Conservation (phyloP, 805 yeast species). For the Priceomyces haplophilus region DNA sequence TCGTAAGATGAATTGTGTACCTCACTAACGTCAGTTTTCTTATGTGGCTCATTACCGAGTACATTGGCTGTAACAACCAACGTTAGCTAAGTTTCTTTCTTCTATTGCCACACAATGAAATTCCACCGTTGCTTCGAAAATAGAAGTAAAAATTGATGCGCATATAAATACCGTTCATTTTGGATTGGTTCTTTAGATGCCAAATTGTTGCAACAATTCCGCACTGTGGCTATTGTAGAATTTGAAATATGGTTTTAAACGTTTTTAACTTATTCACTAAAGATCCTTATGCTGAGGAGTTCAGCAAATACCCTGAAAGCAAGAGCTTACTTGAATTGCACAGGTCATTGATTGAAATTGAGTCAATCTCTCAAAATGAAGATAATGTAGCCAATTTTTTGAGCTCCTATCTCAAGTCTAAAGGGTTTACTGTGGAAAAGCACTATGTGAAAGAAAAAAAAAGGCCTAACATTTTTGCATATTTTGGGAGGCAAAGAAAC, state of each 20-base stretch:
- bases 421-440: conserved; percentile 53
- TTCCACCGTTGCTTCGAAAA: no score
- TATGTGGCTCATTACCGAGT: no score
- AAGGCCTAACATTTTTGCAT: conserved; percentile 57
- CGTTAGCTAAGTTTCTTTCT: no score
- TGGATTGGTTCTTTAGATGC: no score
- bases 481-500: conserved; percentile 42
- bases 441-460: conserved; percentile 29
- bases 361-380: conserved; percentile 26
- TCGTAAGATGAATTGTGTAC: no score
- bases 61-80: no score
- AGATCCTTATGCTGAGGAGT: neutral
- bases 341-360: conserved; percentile 21
- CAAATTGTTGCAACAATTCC: no score
- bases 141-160: no score
- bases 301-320: neutral
- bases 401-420: conserved; percentile 31
- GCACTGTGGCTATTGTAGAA: no score
- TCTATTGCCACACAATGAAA: no score
- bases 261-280: neutral
- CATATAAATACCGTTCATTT: no score
- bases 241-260: neutral
- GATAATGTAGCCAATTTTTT: conserved; percentile 38
- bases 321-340: conserved; percentile 21
- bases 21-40: no score